Base-by-base conservation (phyloP, 2,329 filamentous ascomycete genomes). In the Dactylonectria macrodidyma region DNA sequence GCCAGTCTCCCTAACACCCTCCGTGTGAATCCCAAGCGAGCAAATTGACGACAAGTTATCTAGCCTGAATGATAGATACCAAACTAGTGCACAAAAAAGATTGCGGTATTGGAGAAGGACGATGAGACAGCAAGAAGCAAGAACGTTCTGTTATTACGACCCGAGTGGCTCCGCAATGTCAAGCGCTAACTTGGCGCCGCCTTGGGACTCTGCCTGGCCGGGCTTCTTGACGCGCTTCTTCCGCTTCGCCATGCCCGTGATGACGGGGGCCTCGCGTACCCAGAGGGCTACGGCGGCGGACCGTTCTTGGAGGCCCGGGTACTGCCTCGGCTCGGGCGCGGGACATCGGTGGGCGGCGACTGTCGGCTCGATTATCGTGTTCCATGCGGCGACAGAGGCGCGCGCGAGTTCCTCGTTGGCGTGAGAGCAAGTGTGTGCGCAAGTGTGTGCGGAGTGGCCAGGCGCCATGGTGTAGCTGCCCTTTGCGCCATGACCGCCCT, bases 241-340 rank as follows among this genome's bases (percentile, higher is more conserved):
- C 68, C 81, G 82, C 73, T 78, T 83, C 24, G 78, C 72, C n/a
- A 76, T 72, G 26, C 79, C 78, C 24, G 77, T 71, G n/a, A 81
- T 80, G 0, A 78, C 68, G 6, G 88, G 89, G 1, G 88, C 89
- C 65, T 91, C 86, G 56, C 82, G 81, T 24, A 95, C 87, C 93
- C 93, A 96, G 48, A 88, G 82, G 1, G 90, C 88, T 65, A 95
- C 89, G 19, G 88, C 87, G 55, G 89, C 86, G 0, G 93, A 92
- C 24, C 93, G 86, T 70, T 93, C 91, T 1, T 92, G 93, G 19
- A 87, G 85, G 70, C 93, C 90, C 2, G 89, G 89, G 77, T 92
- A 93, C 71, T 94, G 91, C 74, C 89, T 89, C 1, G 87, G 88
- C 67, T 91, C 89, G 59, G 92, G 90, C 63, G 89, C 85, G 5